These are phyloP conservation scores for Barnettozyma botsteinii DNA, from an alignment of 805 yeast genomes.

Conservation along the genomic window DNA sequence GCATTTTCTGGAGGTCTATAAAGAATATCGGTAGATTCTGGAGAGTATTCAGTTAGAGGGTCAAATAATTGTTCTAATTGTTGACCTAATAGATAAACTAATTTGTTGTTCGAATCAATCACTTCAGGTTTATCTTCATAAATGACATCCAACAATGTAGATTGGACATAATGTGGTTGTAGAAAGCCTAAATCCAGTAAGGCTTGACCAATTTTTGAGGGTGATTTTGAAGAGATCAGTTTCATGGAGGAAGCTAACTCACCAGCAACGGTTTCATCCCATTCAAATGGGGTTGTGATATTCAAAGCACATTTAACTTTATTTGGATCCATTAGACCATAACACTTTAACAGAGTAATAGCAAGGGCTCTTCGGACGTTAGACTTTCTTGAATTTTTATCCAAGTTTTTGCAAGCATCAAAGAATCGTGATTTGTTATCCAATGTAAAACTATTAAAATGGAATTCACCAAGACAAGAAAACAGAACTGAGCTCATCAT, in stretches of 20 bases:
- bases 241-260: slow-evolving; percentile 62
- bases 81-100: slow-evolving; percentile 74
- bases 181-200: slow-evolving; percentile 54
- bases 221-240: slow-evolving; percentile 45
- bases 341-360: slow-evolving; percentile 62
- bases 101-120: slow-evolving; percentile 62
- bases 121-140: slow-evolving; percentile 50
- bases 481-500: slow-evolving; percentile 50
- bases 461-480: slow-evolving; percentile 62
- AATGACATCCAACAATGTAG: slow-evolving; percentile 66
- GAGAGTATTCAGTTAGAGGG: slow-evolving; percentile 86
- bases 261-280: slow-evolving; percentile 88
- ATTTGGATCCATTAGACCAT: slow-evolving; percentile 42
- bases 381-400: slow-evolving; percentile 41
- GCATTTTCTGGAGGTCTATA: slow-evolving; percentile 53
- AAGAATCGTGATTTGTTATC: slow-evolving; percentile 59
- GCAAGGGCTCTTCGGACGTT: slow-evolving; percentile 74
- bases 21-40: slow-evolving; percentile 71
- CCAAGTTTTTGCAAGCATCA: slow-evolving; percentile 72
- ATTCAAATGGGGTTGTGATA: slow-evolving; percentile 29
- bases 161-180: slow-evolving; percentile 41
- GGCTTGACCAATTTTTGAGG: slow-evolving; percentile 50
- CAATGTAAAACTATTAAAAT: slow-evolving; percentile 52
- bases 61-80: slow-evolving; percentile 87
- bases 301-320: slow-evolving; percentile 13